A percentile compares a stretch with the other conserved stretches of the same genome.
Conservation (phyloP, 1,139 yeast genomes). For the Geotrichum restrictum region DNA sequence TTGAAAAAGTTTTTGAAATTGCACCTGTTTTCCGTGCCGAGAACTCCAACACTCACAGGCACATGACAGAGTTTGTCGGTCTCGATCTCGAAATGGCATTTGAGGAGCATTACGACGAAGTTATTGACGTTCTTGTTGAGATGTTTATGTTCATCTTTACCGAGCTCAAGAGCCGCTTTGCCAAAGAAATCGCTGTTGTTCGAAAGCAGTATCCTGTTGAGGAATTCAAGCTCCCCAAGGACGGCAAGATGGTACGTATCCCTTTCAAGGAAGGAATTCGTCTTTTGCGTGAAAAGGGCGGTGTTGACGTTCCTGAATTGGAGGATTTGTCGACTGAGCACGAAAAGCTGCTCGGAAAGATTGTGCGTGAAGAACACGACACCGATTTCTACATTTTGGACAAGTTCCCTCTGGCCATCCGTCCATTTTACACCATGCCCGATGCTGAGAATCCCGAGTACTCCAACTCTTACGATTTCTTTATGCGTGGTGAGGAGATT, state of each 20-base stretch:
- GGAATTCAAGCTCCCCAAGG: conserved; percentile 82
- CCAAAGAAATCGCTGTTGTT: conserved; percentile 80
- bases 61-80: conserved; percentile 97
- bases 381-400: conserved; percentile 97
- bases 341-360: conserved; percentile 85
- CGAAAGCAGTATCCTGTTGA: conserved; percentile 96
- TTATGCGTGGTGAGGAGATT: conserved; percentile 99
- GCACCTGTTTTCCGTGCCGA: conserved; percentile 99
- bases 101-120: conserved; percentile 97
- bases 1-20: conserved; percentile 90
- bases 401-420: conserved; percentile 91
- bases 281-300: conserved; percentile 77
- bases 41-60: conserved; percentile 97
- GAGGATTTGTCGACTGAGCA: conserved; percentile 93
- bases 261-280: conserved; percentile 88
- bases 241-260: conserved; percentile 75
- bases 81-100: conserved; percentile 97
- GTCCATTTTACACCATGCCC: conserved; percentile 99
- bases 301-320: conserved; percentile 72
- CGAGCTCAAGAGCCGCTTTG: conserved; percentile 73
- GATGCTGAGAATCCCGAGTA: conserved; percentile 86
- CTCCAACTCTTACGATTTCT: conserved; percentile 89
- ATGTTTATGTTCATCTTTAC: conserved; percentile 84
- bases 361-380: conserved; percentile 88
- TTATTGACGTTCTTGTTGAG: conserved; percentile 74